Base-by-base conservation (phyloP, 805 yeast species). In the Sugiyamaella americana region DNA sequence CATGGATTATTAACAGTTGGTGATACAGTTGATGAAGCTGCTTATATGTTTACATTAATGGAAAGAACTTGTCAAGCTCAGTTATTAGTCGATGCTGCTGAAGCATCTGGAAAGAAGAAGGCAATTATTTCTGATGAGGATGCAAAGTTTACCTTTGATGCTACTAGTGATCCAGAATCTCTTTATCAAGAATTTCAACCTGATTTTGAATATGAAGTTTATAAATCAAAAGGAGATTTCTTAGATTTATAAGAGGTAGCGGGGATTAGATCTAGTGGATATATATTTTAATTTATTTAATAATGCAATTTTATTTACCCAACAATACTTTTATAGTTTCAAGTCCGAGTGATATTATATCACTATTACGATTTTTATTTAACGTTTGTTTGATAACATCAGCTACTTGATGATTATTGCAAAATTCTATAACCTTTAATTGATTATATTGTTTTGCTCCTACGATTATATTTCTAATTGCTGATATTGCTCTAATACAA, bases 1-100 rank as follows among this genome's bases (percentile, higher is more conserved):
- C 91, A 83, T 60, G 89, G 91, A 23, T 70, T 82, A 29, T 62
- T 83, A 55, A 82, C 88, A 1, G 82, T 78, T 4, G 91, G 89
- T 21, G 52, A 64, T 34, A 82, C 86, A 4, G 80, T 82, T 10
- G 88, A 81, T 57, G 88, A 81, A 64, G 88, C 89, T 8, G 87
- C 87, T 2, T 78, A 75, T 59, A 60, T 80, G 48, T 83, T 75
- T 64, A 71, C 79, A 1, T 61, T 79, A 43, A 71, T 82, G 78
- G 89, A 83, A 59, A 71, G 75, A 55, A 58, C 74, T 6, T 83
- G 89, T 59, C 74, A 80, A 58, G 74, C 74, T n/a, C 89, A 83
- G 63, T 62, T 83, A 58, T 61, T 75, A 49, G 84, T 75, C 2
- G 87, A 82, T 52, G 69, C 84, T 2, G 75, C 76, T 22, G 67